These are phyloP conservation scores for Heterobasidion parviporum DNA, from an alignment of 1,284 basidiomycete genomes.

Conservation along the genomic window DNA sequence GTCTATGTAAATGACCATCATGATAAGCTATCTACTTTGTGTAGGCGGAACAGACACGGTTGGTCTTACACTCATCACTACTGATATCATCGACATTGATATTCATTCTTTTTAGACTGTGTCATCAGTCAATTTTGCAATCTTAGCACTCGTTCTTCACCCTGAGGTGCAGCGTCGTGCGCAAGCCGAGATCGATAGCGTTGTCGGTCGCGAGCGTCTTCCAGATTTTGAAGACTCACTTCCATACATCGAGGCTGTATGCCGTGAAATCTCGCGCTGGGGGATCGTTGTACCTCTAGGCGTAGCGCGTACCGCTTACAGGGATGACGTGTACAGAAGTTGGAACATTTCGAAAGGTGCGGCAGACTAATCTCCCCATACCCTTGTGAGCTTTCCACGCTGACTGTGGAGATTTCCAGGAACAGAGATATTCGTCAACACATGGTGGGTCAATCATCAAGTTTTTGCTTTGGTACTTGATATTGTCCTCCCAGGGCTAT, in stretches of 20 bases:
- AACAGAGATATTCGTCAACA: constrained; percentile 10
- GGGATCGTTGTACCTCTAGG: background rate
- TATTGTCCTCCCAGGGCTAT: constrained; percentile 14
- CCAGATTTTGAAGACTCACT: constrained; percentile 13
- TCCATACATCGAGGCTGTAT: constrained; percentile 10
- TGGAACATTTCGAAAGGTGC: constrained; percentile 13
- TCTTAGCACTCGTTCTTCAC: constrained; percentile 5
- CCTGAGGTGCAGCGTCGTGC: constrained; percentile 18
- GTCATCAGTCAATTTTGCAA: no score
- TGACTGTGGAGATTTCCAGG: background rate
- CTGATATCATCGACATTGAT: no score
- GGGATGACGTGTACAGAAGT: constrained; percentile 15
- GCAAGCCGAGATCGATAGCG: constrained; percentile 17
- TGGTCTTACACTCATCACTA: no score
- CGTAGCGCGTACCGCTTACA: constrained; percentile 5
- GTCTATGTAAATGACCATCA: no score
- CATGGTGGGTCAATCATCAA: constrained; percentile 2
- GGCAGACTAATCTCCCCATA: background rate
- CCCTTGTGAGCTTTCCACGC: background rate
- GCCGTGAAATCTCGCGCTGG: constrained; percentile 19
- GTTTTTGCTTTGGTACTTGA: background rate
- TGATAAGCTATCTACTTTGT: no score
- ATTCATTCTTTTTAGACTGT: no score
- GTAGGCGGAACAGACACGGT: no score
- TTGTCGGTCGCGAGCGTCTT: constrained; percentile 15